Conservation (phyloP, 495 filamentous ascomycete species). For the Geopyxis carbonaria region DNA sequence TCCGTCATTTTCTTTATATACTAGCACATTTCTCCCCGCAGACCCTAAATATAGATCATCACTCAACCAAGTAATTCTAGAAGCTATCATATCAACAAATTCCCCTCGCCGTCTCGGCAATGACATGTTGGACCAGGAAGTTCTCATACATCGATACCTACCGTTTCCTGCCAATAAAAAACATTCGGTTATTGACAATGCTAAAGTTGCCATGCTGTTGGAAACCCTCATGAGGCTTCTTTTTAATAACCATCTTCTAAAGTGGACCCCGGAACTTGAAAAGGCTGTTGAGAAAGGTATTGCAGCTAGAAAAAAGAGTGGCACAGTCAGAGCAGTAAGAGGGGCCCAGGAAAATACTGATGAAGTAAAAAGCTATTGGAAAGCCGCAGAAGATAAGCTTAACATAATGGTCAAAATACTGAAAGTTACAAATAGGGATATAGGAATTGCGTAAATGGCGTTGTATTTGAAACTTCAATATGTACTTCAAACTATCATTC, state of each 20-base stretch:
- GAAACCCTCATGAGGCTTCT: slow-evolving; percentile 53
- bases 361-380: slow-evolving; percentile 19
- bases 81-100: slow-evolving; percentile 40
- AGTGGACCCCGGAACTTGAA: slow-evolving; percentile 32
- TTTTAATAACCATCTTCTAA: slow-evolving; percentile 28
- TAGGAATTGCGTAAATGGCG: too few relatives aligned
- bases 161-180: slow-evolving; percentile 51
- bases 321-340: slow-evolving; percentile 26
- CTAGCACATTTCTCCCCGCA: slow-evolving; percentile 30
- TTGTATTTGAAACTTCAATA: too few relatives aligned
- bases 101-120: too few relatives aligned
- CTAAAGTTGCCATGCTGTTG: slow-evolving; percentile 58
- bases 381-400: slow-evolving; percentile 22
- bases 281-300: slow-evolving; percentile 47
- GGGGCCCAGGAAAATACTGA: slow-evolving; percentile 17
- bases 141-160: slow-evolving; percentile 51
- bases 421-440: too few relatives aligned
- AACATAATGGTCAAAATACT: slow-evolving; percentile 19
- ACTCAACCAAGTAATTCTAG: slow-evolving; percentile 48
- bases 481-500: too few relatives aligned
- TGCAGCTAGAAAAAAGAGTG: slow-evolving; percentile 35
- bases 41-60: slow-evolving; percentile 35
- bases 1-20: slow-evolving; percentile 52
- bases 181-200: slow-evolving; percentile 53
- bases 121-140: slow-evolving; percentile 39